Conservation (phyloP, 2,329 filamentous ascomycete genomes). For the Neofusicoccum umdonicola region DNA sequence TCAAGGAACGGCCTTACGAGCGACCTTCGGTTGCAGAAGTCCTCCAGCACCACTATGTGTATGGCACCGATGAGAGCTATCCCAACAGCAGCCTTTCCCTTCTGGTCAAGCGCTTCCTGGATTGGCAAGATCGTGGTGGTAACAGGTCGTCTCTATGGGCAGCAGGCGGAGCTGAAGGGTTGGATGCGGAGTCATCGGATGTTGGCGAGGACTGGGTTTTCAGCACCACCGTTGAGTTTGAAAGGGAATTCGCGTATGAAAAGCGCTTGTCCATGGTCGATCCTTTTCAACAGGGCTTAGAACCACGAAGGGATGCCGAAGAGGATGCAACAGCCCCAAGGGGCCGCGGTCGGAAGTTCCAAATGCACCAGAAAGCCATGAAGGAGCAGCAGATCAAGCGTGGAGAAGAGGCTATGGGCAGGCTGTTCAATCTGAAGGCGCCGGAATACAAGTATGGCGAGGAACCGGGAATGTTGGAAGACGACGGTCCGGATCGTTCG, state of each 20-base stretch:
- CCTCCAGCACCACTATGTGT: slow-evolving; percentile 67
- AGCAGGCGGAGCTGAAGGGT: slow-evolving; percentile 54
- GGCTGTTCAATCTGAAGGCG: slow-evolving; percentile 56
- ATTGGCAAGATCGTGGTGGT: slow-evolving; percentile 74
- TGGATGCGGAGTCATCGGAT: slow-evolving; percentile 46
- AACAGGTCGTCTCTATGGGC: slow-evolving; percentile 65
- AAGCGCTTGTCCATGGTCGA: slow-evolving; percentile 46
- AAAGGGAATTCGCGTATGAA: slow-evolving; percentile 50
- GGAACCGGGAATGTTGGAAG: neutral
- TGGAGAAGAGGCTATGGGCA: slow-evolving; percentile 56
- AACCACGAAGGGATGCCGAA: neutral
- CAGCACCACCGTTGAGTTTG: slow-evolving; percentile 62
- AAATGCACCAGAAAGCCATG: slow-evolving; percentile 47
- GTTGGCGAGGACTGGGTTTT: slow-evolving; percentile 62
- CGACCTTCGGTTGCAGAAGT: slow-evolving; percentile 69
- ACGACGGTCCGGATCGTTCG: slow-evolving; percentile 21
- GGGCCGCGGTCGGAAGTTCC: slow-evolving; percentile 1
- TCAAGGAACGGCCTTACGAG: slow-evolving; percentile 65
- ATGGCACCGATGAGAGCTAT: slow-evolving; percentile 60
- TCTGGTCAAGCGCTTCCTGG: slow-evolving; percentile 68
- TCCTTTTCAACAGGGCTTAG: slow-evolving; percentile 38
- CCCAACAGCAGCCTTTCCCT: slow-evolving; percentile 63
- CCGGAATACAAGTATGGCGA: slow-evolving; percentile 58
- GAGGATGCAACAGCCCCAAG: neutral
- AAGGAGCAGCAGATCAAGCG: slow-evolving; percentile 58